Evolutionary conservation across 148 eudicot species (phyloP), one percentile per base, ranked within the genome.

Genomic region (Persicaria maculosa): DNA sequence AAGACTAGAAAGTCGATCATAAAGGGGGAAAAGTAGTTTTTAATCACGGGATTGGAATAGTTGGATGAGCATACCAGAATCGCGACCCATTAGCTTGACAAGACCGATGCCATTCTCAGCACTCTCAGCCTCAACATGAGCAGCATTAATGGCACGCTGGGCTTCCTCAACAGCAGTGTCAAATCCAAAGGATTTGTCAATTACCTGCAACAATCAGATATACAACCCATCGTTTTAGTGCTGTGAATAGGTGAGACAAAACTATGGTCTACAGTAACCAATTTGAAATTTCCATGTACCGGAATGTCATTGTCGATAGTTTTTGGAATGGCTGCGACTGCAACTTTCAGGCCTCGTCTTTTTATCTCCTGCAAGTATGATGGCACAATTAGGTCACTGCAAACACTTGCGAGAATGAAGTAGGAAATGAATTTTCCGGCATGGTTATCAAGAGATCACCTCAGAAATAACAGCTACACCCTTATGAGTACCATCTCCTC

Each of bases 161-260:
- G 98, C 98, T 81, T 93, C 98, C 85, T 91, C 96, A 46, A 93
- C 98, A 43, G 98, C 93, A 74, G 92, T 81, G 75, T 93, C 98
- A 83, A 93, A 93, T 64, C 98, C 98, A 78, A 93, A 93, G 22
- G 98, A 91, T 78, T 80, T 93, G 85, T 93, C 98, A 79, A 93
- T 93, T 61, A 93, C 86, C 97, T 91, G 80, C 22, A 44, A 44
- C 4, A 61, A 62, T 4, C 68, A 62, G 7, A 62, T 15, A 25
- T 25, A 16, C 20, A 61, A 61, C 44, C 44, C 67, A 25, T 9
- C 11, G 44, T 59, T 22, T 61, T 22, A 22, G 19, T 47, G 5
- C 43, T 52, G 16, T 72, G 4, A 72, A 7, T 0, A 9, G 45
- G 14, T 5, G 15, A 72, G 6, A 10, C 61, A 50, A 53, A 4